A percentile compares a stretch with the other conserved stretches of the same genome.
These are phyloP conservation scores for Cadophora sp. DNA, from an alignment of 2,329 filamentous ascomycete species.

Conservation along the genomic window DNA sequence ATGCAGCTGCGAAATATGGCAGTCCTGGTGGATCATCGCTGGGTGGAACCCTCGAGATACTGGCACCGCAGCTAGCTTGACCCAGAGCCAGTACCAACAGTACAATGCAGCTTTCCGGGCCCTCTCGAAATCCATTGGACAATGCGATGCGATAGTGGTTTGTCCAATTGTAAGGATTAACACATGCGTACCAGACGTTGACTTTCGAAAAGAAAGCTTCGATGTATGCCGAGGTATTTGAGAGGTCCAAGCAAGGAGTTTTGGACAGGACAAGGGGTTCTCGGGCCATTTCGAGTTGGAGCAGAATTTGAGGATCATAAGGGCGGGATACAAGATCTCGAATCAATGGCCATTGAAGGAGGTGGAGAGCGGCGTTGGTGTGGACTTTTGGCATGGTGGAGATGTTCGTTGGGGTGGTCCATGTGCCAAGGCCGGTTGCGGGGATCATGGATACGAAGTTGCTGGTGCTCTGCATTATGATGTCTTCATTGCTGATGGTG, in stretches of 20 bases:
- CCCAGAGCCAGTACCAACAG: conserved; percentile 79
- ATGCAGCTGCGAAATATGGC: conserved; percentile 81
- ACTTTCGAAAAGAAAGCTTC: conserved; percentile 82
- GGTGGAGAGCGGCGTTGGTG: conserved; percentile 79
- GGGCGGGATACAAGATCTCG: conserved; percentile 77
- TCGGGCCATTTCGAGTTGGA: conserved; percentile 81
- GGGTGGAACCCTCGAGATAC: conserved; percentile 74
- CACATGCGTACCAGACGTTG: conserved; percentile 86
- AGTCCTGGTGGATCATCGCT: conserved; percentile 77
- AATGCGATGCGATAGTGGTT: conserved; percentile 78
- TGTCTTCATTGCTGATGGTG: conserved; percentile 63
- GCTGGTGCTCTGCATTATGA: conserved; percentile 51
- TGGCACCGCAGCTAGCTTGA: conserved; percentile 76
- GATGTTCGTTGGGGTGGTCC: conserved; percentile 72
- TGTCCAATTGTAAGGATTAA: conserved; percentile 82
- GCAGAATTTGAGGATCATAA: conserved; percentile 81
- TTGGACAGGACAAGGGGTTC: conserved; percentile 75
- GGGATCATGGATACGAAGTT: conserved; percentile 62
- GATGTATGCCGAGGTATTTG: conserved; percentile 76
- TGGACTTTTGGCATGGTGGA: conserved; percentile 87
- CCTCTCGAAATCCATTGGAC: conserved; percentile 77
- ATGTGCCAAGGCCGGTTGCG: conserved; percentile 73
- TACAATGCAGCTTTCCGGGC: conserved; percentile 83
- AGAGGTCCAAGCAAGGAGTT: conserved; percentile 71
- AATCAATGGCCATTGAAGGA: conserved; percentile 83